These are phyloP conservation scores for Xylaria arbuscula DNA, from an alignment of 2,329 filamentous ascomycete species.

Conservation along the genomic window DNA sequence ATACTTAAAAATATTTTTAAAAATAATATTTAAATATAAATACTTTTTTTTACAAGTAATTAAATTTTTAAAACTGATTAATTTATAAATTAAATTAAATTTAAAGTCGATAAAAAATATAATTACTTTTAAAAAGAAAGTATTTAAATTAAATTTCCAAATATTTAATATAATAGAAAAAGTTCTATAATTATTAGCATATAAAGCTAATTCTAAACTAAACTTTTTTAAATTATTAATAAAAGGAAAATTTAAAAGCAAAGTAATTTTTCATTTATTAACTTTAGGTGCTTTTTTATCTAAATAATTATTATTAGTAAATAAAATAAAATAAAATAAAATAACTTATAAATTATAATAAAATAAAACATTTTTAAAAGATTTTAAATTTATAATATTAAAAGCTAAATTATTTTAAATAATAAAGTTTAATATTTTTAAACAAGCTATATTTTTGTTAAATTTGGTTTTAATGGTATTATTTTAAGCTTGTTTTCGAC, in stretches of 20 bases:
- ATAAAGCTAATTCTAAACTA: background rate
- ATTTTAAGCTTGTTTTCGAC: no score
- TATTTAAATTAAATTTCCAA: constrained; percentile 3
- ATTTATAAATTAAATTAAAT: no score
- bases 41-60: background rate
- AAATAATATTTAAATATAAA: background rate
- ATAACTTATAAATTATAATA: background rate
- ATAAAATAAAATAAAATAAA: no score
- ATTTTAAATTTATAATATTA: background rate
- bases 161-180: background rate
- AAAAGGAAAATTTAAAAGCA: background rate
- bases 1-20: no score
- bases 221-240: background rate
- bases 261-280: no score
- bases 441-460: no score
- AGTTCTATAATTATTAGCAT: background rate
- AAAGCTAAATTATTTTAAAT: no score
- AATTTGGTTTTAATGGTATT: no score
- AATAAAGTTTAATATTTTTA: no score
- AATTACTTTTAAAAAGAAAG: background rate
- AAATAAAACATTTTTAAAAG: background rate
- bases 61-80: no score
- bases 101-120: no score
- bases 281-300: background rate
- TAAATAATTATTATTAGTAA: no score